Percentiles rank a stretch among this genome's conserved stretches.
phyloP scores from a whole-genome alignment of 140 eudicot species.

The Cichorium intybus region DNA sequence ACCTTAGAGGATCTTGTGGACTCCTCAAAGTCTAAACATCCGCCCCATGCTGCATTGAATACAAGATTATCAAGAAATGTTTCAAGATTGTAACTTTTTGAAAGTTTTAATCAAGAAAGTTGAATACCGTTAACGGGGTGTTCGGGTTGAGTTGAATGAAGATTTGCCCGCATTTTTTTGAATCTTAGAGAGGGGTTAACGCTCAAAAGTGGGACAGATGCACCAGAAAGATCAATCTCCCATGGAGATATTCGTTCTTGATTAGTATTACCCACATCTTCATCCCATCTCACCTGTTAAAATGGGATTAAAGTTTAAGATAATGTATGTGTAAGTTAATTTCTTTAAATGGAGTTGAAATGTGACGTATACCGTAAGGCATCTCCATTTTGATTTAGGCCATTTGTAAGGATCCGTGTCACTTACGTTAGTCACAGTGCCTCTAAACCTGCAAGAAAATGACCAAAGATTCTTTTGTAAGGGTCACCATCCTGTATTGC shows the following conservation, averaged over 20 bases:
- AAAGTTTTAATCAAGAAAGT: constrained; percentile 7
- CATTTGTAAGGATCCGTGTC: constrained; percentile 79
- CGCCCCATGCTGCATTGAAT: constrained; percentile 53
- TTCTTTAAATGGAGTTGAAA: background rate
- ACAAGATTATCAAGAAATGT: constrained; percentile 2
- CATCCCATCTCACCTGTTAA: constrained; percentile 90
- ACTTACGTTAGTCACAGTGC: constrained; percentile 63
- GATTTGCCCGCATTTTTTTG: constrained; percentile 60
- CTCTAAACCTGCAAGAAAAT: constrained; percentile 57
- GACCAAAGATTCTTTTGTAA: constrained; percentile 12
- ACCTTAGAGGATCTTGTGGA: constrained; percentile 90
- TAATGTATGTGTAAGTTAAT: background rate
- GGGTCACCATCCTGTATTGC: no score
- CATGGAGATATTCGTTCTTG: constrained; percentile 89
- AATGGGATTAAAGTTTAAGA: background rate
- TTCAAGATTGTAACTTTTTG: background rate
- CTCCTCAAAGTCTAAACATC: constrained; percentile 83
- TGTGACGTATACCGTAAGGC: constrained; percentile 57
- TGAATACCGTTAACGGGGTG: constrained; percentile 45
- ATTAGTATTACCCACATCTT: constrained; percentile 47
- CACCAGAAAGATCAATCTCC: constrained; percentile 81
- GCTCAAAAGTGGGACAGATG: constrained; percentile 54
- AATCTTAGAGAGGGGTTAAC: constrained; percentile 63
- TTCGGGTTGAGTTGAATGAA: constrained; percentile 51
- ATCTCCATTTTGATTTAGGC: constrained; percentile 95